Evolutionary conservation across 75 land plant species (phyloP).

Genomic region (Pinus albicaulis): DNA sequence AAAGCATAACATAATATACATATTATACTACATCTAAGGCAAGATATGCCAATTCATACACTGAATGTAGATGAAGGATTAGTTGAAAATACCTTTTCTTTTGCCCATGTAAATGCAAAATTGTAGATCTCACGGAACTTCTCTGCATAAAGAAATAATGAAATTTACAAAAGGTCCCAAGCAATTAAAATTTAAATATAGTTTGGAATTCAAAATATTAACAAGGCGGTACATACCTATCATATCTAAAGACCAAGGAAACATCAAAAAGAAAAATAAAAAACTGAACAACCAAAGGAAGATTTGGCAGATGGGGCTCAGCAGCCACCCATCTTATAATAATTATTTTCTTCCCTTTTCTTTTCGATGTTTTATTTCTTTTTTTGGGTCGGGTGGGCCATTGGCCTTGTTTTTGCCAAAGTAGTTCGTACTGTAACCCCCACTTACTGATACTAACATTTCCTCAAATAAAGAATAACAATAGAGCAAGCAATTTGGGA

Average conservation of each 20-base stretch:
- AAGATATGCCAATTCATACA: background rate
- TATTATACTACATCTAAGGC: background rate
- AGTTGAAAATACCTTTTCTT: conserved; percentile 70
- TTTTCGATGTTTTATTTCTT: too few species aligned
- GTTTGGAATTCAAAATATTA: background rate
- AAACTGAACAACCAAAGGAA: background rate
- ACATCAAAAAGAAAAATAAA: background rate
- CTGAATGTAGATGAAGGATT: background rate
- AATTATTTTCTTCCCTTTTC: too few species aligned
- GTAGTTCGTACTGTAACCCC: background rate
- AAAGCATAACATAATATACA: background rate
- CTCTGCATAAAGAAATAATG: conserved; percentile 41
- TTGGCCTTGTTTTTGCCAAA: too few species aligned
- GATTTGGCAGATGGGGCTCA: too few species aligned
- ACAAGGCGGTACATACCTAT: background rate
- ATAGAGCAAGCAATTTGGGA: background rate
- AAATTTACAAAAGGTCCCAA: background rate
- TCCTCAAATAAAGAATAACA: background rate
- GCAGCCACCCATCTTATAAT: too few species aligned
- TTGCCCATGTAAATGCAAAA: conserved; percentile 95
- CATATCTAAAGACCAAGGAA: background rate
- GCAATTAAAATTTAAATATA: background rate
- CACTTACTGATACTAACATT: background rate
- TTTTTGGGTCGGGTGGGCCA: too few species aligned
- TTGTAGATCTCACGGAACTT: conserved; percentile 97